Evolutionary conservation across 1,139 yeast species (phyloP), one percentile per base, ranked within the genome.

Genomic region (Yamadazyma aaseri): DNA sequence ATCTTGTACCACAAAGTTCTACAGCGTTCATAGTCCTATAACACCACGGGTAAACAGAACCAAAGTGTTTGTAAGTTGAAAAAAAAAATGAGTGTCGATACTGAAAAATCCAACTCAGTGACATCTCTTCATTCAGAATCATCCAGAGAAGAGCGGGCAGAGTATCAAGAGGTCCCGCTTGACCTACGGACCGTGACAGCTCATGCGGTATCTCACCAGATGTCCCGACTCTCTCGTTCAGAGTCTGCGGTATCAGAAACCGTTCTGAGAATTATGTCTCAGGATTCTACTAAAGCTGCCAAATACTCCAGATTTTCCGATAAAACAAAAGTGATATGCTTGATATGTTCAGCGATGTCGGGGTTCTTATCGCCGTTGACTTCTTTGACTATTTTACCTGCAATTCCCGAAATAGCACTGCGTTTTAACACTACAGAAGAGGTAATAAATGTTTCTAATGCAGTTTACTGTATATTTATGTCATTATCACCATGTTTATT

Each of bases 381-480:
- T 3, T 58, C 71, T 2, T 51, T 69, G 41, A 63, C 75, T 0
- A 63, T 71, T 36, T 49, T 73, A 12, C 79, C 79, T 3, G 79
- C 79, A 1, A 71, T 73, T 7, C 61, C 76, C 2, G 66, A 63
- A 34, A 69, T 74, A 20, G 73, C 80, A 1, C 43, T 46, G 2
- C 47, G 51, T 26, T 69, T 73, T 46, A 42, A 65, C 35, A 72
- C 79, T 11, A 63, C 76, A 0, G 70, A 69, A 8, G 63, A 63
- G 13, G 50, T 71, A 8, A 67, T 74, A 40, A 72, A 71, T 39
- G 50, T 71, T 6, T 62, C 79, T 11, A 73, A 69, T 45, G 77
- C 79, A 0, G 58, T 71, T 3, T 75, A 67, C 45, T 69, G 71
- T 50, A 44, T 73, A 1, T 60, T 68, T 44, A 74, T 75, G 79